Conservation (phyloP, 2,329 filamentous ascomycete species). For the Cadophora luteo-olivacea region DNA sequence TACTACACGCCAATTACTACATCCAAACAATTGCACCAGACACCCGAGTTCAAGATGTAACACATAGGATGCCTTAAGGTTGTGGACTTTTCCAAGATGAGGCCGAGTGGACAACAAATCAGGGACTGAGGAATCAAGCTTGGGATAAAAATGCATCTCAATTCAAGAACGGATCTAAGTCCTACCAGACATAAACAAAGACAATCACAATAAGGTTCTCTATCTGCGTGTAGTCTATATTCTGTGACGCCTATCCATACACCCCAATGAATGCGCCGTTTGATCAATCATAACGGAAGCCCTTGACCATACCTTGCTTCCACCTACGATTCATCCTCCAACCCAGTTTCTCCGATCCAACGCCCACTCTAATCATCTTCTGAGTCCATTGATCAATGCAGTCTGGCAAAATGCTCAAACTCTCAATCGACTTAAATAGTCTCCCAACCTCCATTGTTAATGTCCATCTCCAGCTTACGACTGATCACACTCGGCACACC, state of each 20-base stretch:
- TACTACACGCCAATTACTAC: not conserved
- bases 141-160: too few species aligned
- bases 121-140: not conserved
- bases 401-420: too few species aligned
- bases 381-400: too few species aligned
- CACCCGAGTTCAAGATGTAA: too few species aligned
- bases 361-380: not conserved
- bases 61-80: too few species aligned
- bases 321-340: not conserved
- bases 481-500: slow-evolving; percentile 89
- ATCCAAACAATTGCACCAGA: too few species aligned
- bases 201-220: not conserved
- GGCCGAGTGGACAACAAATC: not conserved
- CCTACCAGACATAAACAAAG: not conserved
- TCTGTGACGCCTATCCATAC: not conserved
- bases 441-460: slow-evolving; percentile 98
- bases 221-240: not conserved
- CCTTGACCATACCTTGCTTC: not conserved
- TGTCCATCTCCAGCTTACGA: slow-evolving; percentile 89
- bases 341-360: not conserved
- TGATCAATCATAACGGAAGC: not conserved
- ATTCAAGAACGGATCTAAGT: not conserved
- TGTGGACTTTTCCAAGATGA: too few species aligned
- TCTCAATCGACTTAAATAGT: slow-evolving; percentile 55
- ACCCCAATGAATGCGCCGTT: not conserved